Conservation (phyloP, 2,329 filamentous ascomycete species). For the Fusarium sp. region DNA sequence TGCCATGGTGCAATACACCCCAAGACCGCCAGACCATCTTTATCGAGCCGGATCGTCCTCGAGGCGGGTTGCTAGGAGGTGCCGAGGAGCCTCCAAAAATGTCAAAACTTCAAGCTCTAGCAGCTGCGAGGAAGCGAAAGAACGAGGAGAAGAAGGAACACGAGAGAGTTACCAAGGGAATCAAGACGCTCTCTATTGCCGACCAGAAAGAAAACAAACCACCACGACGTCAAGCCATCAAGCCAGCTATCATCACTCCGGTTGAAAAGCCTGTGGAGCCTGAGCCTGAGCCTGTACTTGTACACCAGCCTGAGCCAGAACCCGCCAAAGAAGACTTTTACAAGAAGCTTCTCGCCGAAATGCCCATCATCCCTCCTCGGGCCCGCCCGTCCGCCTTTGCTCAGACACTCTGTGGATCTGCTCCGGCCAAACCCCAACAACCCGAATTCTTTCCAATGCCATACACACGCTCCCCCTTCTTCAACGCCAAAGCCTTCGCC, state of each 20-base stretch:
- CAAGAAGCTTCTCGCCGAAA: neutral
- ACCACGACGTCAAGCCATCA: conserved; percentile 39
- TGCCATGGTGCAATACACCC: conserved; percentile 86
- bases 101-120: conserved; percentile 92
- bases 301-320: neutral
- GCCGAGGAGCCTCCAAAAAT: conserved; percentile 74
- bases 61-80: conserved; percentile 82
- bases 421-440: conserved; percentile 47
- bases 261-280: conserved; percentile 1
- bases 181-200: conserved; percentile 49
- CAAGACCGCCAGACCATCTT: conserved; percentile 73
- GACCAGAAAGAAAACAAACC: conserved; percentile 48
- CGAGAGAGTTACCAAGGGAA: conserved; percentile 41
- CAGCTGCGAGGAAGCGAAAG: conserved; percentile 87
- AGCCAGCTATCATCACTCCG: neutral
- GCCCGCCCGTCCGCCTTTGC: conserved; percentile 68
- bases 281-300: neutral
- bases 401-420: conserved; percentile 62
- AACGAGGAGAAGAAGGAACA: conserved; percentile 70
- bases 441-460: conserved; percentile 58
- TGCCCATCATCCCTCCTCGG: conserved; percentile 12
- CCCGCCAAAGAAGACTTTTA: neutral
- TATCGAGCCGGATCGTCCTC: conserved; percentile 65
- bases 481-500: conserved; percentile 75
- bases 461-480: conserved; percentile 62